A percentile compares a stretch with the other conserved stretches of the same genome.
Conservation (phyloP, 805 yeast genomes). For the Metschnikowia lochheadii region DNA sequence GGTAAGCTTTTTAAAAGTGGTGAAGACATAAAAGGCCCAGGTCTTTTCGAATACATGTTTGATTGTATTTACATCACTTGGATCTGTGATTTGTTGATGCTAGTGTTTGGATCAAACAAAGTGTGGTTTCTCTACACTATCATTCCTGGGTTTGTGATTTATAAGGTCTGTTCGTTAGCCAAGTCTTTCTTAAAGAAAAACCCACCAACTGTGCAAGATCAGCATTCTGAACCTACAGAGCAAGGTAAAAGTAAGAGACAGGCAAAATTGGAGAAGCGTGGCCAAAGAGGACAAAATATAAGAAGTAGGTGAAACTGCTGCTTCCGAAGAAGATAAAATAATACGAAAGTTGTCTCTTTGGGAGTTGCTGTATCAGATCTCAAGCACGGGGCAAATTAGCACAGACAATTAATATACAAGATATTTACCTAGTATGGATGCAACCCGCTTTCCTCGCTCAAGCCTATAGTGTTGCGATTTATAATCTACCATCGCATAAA, state of each 20-base stretch:
- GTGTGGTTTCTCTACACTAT: constrained; percentile 55
- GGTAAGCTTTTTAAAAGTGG: constrained; percentile 49
- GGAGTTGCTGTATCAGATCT: background rate
- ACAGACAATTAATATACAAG: background rate
- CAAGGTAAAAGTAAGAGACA: constrained; percentile 17
- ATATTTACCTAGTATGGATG: background rate
- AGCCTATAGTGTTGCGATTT: no score
- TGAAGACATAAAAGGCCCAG: constrained; percentile 55
- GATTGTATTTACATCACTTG: constrained; percentile 67
- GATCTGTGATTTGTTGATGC: constrained; percentile 50
- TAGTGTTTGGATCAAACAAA: constrained; percentile 51
- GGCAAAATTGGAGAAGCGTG: constrained; percentile 16
- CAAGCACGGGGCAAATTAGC: background rate
- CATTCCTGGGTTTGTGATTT: constrained; percentile 51
- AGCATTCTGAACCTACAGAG: constrained; percentile 1
- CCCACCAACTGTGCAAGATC: background rate
- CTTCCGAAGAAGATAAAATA: background rate
- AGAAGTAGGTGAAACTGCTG: background rate
- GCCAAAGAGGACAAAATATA: constrained; percentile 10
- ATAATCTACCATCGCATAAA: no score
- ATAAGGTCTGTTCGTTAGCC: constrained; percentile 42
- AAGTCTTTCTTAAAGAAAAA: constrained; percentile 14
- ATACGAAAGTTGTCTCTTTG: background rate
- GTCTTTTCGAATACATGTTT: constrained; percentile 69
- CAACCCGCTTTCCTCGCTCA: background rate